phyloP scores from a whole-genome alignment of 805 yeast species.

The Nadsonia fulvescens region DNA sequence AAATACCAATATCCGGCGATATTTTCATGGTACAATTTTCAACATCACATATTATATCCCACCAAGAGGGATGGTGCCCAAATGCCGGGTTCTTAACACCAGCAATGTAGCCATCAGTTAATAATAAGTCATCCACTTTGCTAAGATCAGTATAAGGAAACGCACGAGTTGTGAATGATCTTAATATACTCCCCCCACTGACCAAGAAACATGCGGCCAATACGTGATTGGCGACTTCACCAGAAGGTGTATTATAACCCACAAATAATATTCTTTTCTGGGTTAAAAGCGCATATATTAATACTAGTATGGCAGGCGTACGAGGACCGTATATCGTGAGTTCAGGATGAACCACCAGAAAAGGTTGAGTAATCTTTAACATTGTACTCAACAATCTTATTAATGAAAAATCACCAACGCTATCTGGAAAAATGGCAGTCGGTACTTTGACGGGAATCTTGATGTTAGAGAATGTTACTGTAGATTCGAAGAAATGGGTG shows the following conservation, averaged over 20 bases:
- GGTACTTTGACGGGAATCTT: slow-evolving; percentile 18
- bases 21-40: slow-evolving; percentile 23
- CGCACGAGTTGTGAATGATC: slow-evolving; percentile 29
- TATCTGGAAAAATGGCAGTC: slow-evolving; percentile 15
- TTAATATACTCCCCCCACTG: slow-evolving; percentile 32
- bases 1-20: slow-evolving; percentile 12
- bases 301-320: slow-evolving; percentile 35
- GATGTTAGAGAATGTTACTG: slow-evolving; percentile 13
- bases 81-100: slow-evolving; percentile 47
- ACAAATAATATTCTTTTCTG: slow-evolving; percentile 32
- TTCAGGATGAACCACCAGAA: slow-evolving; percentile 23
- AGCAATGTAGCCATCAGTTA: slow-evolving; percentile 33
- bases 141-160: slow-evolving; percentile 42
- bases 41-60: slow-evolving; percentile 38
- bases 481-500: slow-evolving; percentile 17
- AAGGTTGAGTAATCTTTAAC: slow-evolving; percentile 11
- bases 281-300: slow-evolving; percentile 34
- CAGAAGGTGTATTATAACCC: slow-evolving; percentile 32
- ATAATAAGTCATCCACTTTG: slow-evolving; percentile 30
- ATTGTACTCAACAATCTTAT: slow-evolving; percentile 15
- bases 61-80: slow-evolving; percentile 32
- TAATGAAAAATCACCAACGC: slow-evolving; percentile 17
- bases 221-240: slow-evolving; percentile 32
- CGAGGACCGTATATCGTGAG: slow-evolving; percentile 33
- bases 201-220: slow-evolving; percentile 30